Evolutionary conservation across 345 rosid genomes (phyloP).

Genomic region (Eucalyptus pumila): DNA sequence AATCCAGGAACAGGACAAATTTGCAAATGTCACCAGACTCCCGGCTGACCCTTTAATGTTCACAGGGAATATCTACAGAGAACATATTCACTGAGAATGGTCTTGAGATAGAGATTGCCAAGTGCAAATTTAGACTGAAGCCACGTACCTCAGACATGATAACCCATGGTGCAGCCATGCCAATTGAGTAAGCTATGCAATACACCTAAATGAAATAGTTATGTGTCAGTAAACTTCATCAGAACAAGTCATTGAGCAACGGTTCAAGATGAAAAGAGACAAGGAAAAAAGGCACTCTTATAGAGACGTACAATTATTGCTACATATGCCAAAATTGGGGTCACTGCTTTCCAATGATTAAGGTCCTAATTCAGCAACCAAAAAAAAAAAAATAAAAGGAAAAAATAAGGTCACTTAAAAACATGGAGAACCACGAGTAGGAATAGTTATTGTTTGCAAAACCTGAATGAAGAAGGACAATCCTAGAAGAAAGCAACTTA

Average conservation of each 20-base stretch:
- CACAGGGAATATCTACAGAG: conserved; percentile 37
- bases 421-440: not conserved
- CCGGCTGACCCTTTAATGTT: conserved; percentile 43
- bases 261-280: not conserved
- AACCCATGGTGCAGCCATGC: conserved; percentile 5
- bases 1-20: conserved; percentile 30
- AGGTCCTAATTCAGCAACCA: not conserved
- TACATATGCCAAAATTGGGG: conserved; percentile 7
- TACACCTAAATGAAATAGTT: not conserved
- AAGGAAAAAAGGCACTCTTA: not conserved
- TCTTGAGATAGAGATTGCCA: not conserved
- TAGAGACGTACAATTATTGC: conserved; percentile 12
- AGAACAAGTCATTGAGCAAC: not conserved
- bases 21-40: conserved; percentile 6
- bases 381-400: not conserved
- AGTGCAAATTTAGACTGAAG: not conserved
- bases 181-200: not conserved
- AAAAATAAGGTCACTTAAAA: not conserved
- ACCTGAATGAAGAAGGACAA: conserved; percentile 12
- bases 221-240: not conserved
- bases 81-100: not conserved
- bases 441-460: not conserved
- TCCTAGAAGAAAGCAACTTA: not conserved
- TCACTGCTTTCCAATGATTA: not conserved
- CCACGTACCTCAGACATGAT: conserved; percentile 10